Evolutionary conservation across 768 basidiomycete genomes (phyloP).

Genomic region (Pleurotus ostreatus): DNA sequence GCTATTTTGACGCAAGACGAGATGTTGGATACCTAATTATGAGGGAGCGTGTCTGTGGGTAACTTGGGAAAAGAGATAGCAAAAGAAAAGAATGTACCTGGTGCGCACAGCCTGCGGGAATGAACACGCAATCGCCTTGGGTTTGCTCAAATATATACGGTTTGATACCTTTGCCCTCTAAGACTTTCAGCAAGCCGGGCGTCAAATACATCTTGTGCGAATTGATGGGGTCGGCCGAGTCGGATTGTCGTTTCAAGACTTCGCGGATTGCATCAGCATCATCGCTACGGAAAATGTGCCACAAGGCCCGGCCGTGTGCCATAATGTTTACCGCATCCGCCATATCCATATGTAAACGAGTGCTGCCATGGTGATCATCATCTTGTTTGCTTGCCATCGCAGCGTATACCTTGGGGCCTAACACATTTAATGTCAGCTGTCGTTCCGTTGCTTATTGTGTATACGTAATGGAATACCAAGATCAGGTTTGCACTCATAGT

Average conservation of each 20-base stretch:
- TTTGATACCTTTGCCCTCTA: slow-evolving; percentile 50
- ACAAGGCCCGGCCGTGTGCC: slow-evolving; percentile 59
- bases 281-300: slow-evolving; percentile 64
- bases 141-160: slow-evolving; percentile 63
- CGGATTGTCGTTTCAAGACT: slow-evolving; percentile 37
- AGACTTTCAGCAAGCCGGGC: slow-evolving; percentile 43
- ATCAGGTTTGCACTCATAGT: not conserved
- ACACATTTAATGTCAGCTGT: not conserved
- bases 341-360: slow-evolving; percentile 69
- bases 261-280: slow-evolving; percentile 52
- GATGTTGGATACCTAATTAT: slow-evolving; percentile 1
- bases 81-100: slow-evolving; percentile 38
- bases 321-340: slow-evolving; percentile 71
- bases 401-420: slow-evolving; percentile 73
- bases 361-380: slow-evolving; percentile 55
- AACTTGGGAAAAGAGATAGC: not conserved
- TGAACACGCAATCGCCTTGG: slow-evolving; percentile 70
- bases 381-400: slow-evolving; percentile 53
- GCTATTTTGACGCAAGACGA: slow-evolving; percentile 5
- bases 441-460: not conserved
- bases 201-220: not conserved
- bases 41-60: not conserved
- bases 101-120: slow-evolving; percentile 69
- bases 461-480: not conserved
- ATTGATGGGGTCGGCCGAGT: slow-evolving; percentile 4